Evolutionary conservation across 2,329 filamentous ascomycete genomes (phyloP), one percentile per base, ranked within the genome.

Genomic region (Alternaria sp.): DNA sequence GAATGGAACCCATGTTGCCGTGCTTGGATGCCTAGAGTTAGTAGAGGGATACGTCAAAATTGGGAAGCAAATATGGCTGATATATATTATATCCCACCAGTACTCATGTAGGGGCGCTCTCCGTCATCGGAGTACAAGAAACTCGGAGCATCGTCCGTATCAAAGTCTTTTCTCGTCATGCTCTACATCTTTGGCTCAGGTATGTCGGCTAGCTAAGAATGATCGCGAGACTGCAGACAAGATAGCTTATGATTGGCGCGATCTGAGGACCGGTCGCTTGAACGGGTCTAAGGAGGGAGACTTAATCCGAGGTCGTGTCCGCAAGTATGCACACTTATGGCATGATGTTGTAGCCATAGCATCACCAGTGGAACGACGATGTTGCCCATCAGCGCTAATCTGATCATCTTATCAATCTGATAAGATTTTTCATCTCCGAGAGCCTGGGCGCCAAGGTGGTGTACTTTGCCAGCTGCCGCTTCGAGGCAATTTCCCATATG

Each of bases 321-420:
- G 30, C 3, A 34, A 34, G 16, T 18, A 34, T 36, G 46, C 30
- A 36, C 46, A 2, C 16, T 25, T 16, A 36, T 22, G 46, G 14
- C 14, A 49, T 34, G 46, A 36, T 49, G 30, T 25, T 36, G n/a
- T 41, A 10, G n/a, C 20, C 20, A 30, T 18, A 12, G 27, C 18
- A 28, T 30, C n/a, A 16, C 34, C 10, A 59, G 55, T 62, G 55
- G 62, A 28, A 38, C 34, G 27, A 40, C 34, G 7, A 30, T 43
- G 41, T 5, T 27, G 28, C 4, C 6, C 18, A n/a, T 16, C 8
- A 36, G 46, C 46, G 40, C 57, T 64, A 57, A 66, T 61, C 50
- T 63, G 62, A 67, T 67, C 55, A 70, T 68, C 61, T 72, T 68
- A 72, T 71, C 68, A 67, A 68, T 68, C 66, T 62, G 69, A 72